phyloP scores from a whole-genome alignment of 179 eudicot species.

The Spinacia oleracea region DNA sequence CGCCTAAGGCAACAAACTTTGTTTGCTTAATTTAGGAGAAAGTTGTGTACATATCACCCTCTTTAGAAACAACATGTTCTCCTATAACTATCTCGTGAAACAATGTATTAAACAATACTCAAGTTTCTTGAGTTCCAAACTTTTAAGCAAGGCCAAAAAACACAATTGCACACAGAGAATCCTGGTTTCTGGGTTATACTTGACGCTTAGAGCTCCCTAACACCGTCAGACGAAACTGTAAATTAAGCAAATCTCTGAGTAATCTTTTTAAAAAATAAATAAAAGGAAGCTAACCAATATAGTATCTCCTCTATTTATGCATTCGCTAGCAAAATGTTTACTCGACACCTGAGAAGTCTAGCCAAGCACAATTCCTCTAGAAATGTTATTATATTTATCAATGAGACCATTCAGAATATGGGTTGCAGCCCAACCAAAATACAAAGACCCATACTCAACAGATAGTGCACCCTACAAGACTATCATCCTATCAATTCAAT shows the following conservation, averaged over 20 bases:
- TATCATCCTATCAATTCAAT: neutral
- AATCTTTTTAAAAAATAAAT: no score
- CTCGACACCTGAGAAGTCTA: neutral
- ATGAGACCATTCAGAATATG: neutral
- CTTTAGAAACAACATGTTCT: neutral
- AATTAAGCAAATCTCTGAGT: neutral
- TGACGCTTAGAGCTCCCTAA: neutral
- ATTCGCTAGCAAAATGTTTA: neutral
- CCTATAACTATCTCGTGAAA: no score
- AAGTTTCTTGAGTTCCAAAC: neutral
- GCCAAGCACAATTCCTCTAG: neutral
- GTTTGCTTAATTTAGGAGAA: neutral
- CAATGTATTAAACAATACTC: no score
- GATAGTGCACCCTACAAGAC: neutral
- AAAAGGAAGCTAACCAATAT: neutral
- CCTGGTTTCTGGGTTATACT: neutral
- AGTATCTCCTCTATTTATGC: neutral
- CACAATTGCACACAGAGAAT: neutral
- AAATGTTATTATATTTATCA: neutral
- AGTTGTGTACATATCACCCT: neutral
- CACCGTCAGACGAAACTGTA: neutral
- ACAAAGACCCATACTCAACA: neutral
- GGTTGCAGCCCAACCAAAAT: neutral
- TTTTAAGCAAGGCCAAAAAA: neutral
- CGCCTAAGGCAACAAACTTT: neutral